Evolutionary conservation across 2,329 filamentous ascomycete species (phyloP).

Genomic region (Ophiostoma sp.): DNA sequence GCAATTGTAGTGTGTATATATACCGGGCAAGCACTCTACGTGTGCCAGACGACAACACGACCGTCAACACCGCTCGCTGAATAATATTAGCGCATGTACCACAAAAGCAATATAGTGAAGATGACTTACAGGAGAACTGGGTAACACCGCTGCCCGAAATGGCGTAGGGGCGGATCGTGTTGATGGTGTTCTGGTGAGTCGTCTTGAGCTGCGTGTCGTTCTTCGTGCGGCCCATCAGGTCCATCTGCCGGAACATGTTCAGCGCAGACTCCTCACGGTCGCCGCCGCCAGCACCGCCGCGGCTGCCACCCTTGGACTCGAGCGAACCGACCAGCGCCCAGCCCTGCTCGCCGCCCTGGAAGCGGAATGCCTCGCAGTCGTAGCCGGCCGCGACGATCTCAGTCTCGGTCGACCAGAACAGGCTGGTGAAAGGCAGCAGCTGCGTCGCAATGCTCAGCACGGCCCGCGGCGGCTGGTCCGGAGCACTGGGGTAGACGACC

Average conservation of each 20-base stretch:
- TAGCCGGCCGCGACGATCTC: constrained; percentile 96
- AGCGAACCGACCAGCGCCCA: constrained; percentile 82
- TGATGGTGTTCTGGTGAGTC: constrained; percentile 94
- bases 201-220: constrained; percentile 94
- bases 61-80: constrained; percentile 77
- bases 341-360: constrained; percentile 69
- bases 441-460: constrained; percentile 86
- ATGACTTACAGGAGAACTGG: constrained; percentile 79
- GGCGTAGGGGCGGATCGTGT: constrained; percentile 72
- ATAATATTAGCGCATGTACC: background rate
- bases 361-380: constrained; percentile 82
- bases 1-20: background rate
- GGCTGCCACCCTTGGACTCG: constrained; percentile 64
- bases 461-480: constrained; percentile 85
- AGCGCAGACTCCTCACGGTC: constrained; percentile 83
- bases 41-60: constrained; percentile 71
- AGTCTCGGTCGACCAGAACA: constrained; percentile 85
- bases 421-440: constrained; percentile 82
- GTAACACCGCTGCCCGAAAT: constrained; percentile 57
- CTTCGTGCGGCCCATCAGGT: constrained; percentile 85
- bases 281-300: constrained; percentile 46
- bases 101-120: background rate
- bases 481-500: constrained; percentile 86
- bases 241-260: constrained; percentile 99
- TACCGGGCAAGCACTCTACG: constrained; percentile 34